A percentile compares a stretch with the other conserved stretches of the same genome.
phyloP scores from a whole-genome alignment of 2,329 filamentous ascomycete species.

The Aureobasidium sp. region DNA sequence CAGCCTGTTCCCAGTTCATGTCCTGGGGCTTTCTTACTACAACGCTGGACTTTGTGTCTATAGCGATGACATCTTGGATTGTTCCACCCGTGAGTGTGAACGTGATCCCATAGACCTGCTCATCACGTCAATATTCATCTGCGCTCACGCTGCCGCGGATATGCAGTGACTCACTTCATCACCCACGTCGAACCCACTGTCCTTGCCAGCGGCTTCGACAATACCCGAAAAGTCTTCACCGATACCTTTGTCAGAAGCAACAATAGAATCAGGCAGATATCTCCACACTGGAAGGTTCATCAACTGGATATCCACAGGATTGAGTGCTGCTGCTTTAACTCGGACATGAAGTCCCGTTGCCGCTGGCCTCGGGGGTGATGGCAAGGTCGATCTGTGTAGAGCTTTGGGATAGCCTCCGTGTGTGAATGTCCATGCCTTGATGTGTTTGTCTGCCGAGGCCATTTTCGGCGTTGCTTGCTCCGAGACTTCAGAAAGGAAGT shows the following conservation, averaged over 20 bases:
- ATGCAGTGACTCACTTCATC: constrained; percentile 22
- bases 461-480: neutral
- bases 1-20: constrained; percentile 28
- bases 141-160: neutral
- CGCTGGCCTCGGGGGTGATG: constrained; percentile 20
- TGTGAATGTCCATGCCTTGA: constrained; percentile 29
- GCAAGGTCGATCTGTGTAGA: constrained; percentile 23
- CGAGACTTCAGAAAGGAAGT: neutral
- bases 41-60: constrained; percentile 23
- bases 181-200: constrained; percentile 23
- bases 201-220: constrained; percentile 22
- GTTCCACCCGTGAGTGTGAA: constrained; percentile 24
- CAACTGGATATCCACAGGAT: constrained; percentile 32
- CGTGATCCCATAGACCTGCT: constrained; percentile 27
- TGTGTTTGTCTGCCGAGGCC: constrained; percentile 8
- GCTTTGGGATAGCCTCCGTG: constrained; percentile 26
- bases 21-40: constrained; percentile 25
- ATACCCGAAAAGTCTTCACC: constrained; percentile 29
- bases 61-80: constrained; percentile 25
- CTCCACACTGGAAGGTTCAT: constrained; percentile 28
- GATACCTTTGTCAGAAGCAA: constrained; percentile 24
- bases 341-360: constrained; percentile 25
- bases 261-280: constrained; percentile 20
- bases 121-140: neutral
- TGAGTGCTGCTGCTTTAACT: constrained; percentile 29